These are phyloP conservation scores for Chytridium lagenaria DNA, from an alignment of 371 early-diverging fungal genomes.

Conservation along the genomic window DNA sequence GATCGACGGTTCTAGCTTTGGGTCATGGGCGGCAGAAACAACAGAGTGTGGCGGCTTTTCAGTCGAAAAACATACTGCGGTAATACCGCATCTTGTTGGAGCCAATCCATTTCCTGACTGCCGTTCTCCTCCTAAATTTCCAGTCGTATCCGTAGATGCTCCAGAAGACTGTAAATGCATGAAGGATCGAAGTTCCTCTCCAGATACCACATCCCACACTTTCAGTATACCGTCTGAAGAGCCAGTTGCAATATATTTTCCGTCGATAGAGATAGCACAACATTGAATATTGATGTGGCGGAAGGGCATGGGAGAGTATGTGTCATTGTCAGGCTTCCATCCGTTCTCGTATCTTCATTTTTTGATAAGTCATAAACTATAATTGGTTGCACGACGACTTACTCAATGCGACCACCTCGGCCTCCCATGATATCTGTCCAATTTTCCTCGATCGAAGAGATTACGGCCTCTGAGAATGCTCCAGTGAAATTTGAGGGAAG, in stretches of 20 bases:
- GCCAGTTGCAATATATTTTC: constrained; percentile 33
- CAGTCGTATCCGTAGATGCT: background rate
- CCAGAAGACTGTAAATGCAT: constrained; percentile 7
- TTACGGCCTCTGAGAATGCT: constrained; percentile 26
- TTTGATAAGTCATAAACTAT: background rate
- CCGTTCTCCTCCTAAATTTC: too few species aligned
- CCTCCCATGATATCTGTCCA: constrained; percentile 11
- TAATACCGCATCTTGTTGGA: constrained; percentile 27
- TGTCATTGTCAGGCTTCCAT: constrained; percentile 31
- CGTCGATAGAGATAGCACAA: constrained; percentile 28
- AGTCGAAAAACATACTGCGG: constrained; percentile 27
- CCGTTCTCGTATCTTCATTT: constrained; percentile 21
- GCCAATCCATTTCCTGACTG: too few species aligned
- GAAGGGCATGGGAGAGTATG: constrained; percentile 29
- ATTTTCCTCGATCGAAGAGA: constrained; percentile 25
- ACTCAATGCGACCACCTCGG: constrained; percentile 32
- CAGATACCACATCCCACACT: constrained; percentile 33
- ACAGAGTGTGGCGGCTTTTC: constrained; percentile 28
- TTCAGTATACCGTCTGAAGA: constrained; percentile 33
- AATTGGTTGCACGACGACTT: background rate
- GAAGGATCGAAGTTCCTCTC: constrained; percentile 32
- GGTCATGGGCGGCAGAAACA: constrained; percentile 28
- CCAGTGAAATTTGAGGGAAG: constrained; percentile 24
- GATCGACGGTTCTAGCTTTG: constrained; percentile 32
- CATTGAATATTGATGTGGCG: constrained; percentile 32